A percentile compares a stretch with the other conserved stretches of the same genome.
Evolutionary conservation across 257 asterid genomes (phyloP).

Genomic region (Fraxinus pennsylvanica): DNA sequence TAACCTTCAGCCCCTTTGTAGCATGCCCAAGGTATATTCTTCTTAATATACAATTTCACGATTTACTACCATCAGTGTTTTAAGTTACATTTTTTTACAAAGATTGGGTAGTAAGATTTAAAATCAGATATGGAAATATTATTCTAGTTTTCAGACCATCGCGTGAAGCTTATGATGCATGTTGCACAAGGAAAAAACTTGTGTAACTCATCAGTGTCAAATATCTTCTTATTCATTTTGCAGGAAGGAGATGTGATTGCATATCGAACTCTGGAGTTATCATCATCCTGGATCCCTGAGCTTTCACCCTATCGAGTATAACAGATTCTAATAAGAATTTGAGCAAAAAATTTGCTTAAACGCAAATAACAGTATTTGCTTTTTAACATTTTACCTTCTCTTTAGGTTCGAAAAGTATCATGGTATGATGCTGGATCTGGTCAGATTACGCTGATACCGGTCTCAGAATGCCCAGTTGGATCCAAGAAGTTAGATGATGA

Average conservation of each 20-base stretch:
- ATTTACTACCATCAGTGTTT: background rate
- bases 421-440: slow-evolving; percentile 48
- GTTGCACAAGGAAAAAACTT: background rate
- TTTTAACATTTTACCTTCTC: slow-evolving; percentile 18
- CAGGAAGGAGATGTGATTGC: slow-evolving; percentile 91
- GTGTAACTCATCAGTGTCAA: background rate
- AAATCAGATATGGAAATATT: background rate
- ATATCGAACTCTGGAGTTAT: slow-evolving; percentile 74
- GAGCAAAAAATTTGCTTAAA: slow-evolving; percentile 4
- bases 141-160: background rate
- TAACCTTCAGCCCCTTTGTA: slow-evolving; percentile 68
- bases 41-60: slow-evolving; percentile 5
- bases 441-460: slow-evolving; percentile 52
- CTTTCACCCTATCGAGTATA: slow-evolving; percentile 72
- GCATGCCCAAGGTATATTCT: slow-evolving; percentile 61
- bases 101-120: background rate
- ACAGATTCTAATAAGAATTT: slow-evolving; percentile 14
- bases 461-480: slow-evolving; percentile 62
- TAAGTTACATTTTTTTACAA: slow-evolving; percentile 6
- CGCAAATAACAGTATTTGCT: slow-evolving; percentile 2
- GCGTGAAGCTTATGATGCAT: slow-evolving; percentile 6
- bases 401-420: slow-evolving; percentile 79
- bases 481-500: slow-evolving; percentile 43
- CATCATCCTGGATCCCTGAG: slow-evolving; percentile 96
- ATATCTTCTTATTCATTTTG: slow-evolving; percentile 9